Evolutionary conservation across 2,329 filamentous ascomycete genomes (phyloP), one percentile per base, ranked within the genome.

Genomic region (Aspergillus fumigatus): DNA sequence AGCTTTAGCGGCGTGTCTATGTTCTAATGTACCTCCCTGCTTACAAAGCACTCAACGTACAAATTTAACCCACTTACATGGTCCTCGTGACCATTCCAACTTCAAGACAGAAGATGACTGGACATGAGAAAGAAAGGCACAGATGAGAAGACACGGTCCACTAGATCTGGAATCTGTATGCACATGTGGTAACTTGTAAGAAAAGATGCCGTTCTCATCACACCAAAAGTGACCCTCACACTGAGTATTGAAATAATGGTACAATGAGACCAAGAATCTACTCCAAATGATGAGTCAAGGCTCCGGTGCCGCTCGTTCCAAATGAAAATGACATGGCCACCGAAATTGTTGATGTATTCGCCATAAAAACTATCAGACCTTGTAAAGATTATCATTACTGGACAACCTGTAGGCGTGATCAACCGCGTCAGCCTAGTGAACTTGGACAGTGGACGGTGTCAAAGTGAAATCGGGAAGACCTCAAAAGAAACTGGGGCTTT

Each of bases 341-440:
- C 60, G 63, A 59, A 61, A 62, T 53, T 50, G 55, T 50, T 11
- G 43, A 47, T 47, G 43, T 21, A 47, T 47, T 25, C 26, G 43
- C 6, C 43, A 59, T 52, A 57, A 51, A 51, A 54, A 55, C 45
- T 53, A 61, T 52, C 56, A 54, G 56, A 50, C 54, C 35, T 50
- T 59, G 53, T 52, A 50, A 50, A 50, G 40, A 57, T 40, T 58
- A 62, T 64, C 60, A 67, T 67, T 67, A 70, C 62, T 70, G 68
- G 59, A 70, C 66, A 63, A 70, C 67, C 68, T 70, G 62, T 65
- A 51, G 55, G 59, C 45, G 60, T 54, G 59, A 62, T 59, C 54
- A 58, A 59, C 50, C 61, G 58, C 53, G 60, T 66, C 64, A 67
- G 65, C 61, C 62, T 55, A 53, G 51, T 59, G 62, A 58, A 56